Evolutionary conservation across 768 basidiomycete species (phyloP).

Genomic region (Rhodotorula toruloides): DNA sequence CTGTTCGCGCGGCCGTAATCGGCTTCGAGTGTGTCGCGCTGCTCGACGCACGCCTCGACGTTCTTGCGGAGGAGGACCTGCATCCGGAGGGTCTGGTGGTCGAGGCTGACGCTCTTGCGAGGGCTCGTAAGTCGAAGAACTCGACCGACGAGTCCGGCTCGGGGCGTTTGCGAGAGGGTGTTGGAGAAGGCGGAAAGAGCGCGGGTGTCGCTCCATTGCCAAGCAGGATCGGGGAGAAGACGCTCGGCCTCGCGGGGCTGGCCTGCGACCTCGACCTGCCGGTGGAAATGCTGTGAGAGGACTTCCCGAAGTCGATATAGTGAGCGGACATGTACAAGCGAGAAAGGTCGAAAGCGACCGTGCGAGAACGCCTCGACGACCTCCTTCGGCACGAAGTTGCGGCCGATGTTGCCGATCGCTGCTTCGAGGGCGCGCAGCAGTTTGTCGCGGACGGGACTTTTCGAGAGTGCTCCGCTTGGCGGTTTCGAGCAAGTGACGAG

Average conservation of each 20-base stretch:
- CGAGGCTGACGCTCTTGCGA: constrained; percentile 2
- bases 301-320: too few species aligned
- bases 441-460: constrained; percentile 26
- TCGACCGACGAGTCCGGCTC: constrained; percentile 8
- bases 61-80: constrained; percentile 32
- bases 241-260: constrained; percentile 24
- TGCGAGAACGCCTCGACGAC: constrained; percentile 36
- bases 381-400: constrained; percentile 5
- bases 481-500: constrained; percentile 27
- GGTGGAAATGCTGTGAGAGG: too few species aligned
- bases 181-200: constrained; percentile 18
- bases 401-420: constrained; percentile 13
- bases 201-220: constrained; percentile 32
- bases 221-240: constrained; percentile 18
- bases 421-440: constrained; percentile 25
- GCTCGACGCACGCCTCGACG: too few species aligned
- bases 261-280: constrained; percentile 25
- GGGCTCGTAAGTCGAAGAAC: constrained; percentile 3
- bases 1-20: constrained; percentile 11
- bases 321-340: constrained; percentile 11
- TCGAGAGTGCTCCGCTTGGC: constrained; percentile 10
- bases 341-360: constrained; percentile 37
- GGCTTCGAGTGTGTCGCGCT: constrained; percentile 58
- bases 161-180: constrained; percentile 5
- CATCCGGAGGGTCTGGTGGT: constrained; percentile 15